phyloP scores from a whole-genome alignment of 129 eudicot species.

The Glebionis coronaria region DNA sequence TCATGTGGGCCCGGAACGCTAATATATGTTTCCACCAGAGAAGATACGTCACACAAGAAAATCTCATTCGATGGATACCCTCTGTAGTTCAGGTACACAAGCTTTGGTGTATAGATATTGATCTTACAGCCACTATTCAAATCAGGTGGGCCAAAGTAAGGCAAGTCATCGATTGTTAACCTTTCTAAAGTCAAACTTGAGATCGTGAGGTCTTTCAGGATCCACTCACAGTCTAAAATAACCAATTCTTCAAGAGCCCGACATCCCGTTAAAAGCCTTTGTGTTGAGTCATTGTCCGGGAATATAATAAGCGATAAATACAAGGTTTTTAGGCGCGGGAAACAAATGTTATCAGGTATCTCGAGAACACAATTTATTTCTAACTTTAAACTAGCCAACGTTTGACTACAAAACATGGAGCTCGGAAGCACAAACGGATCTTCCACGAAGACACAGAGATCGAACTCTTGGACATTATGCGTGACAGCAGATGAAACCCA shows the following conservation, averaged over 20 bases:
- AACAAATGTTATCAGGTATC: constrained; percentile 44
- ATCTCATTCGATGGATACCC: constrained; percentile 52
- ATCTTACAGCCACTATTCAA: constrained; percentile 44
- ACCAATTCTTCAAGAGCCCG: constrained; percentile 65
- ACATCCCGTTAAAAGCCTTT: constrained; percentile 57
- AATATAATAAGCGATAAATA: constrained; percentile 53
- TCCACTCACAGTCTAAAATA: constrained; percentile 70
- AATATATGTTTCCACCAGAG: constrained; percentile 41
- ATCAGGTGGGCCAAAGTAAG: constrained; percentile 48
- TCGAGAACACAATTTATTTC: constrained; percentile 58
- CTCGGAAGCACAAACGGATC: constrained; percentile 47
- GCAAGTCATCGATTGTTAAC: constrained; percentile 63
- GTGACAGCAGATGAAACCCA: constrained; percentile 53
- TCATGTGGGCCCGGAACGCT: constrained; percentile 39
- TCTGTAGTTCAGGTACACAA: constrained; percentile 39
- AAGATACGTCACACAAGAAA: constrained; percentile 29
- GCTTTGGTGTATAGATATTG: constrained; percentile 47
- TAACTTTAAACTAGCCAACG: constrained; percentile 41
- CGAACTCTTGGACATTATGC: constrained; percentile 56
- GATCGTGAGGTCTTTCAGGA: constrained; percentile 40
- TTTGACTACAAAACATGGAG: constrained; percentile 37
- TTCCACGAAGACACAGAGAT: constrained; percentile 69
- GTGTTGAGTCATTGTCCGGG: constrained; percentile 35
- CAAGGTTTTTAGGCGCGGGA: constrained; percentile 49
- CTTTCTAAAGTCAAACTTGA: constrained; percentile 43